phyloP scores from a whole-genome alignment of 2,329 filamentous ascomycete genomes.

The Ceratocystis variospora region DNA sequence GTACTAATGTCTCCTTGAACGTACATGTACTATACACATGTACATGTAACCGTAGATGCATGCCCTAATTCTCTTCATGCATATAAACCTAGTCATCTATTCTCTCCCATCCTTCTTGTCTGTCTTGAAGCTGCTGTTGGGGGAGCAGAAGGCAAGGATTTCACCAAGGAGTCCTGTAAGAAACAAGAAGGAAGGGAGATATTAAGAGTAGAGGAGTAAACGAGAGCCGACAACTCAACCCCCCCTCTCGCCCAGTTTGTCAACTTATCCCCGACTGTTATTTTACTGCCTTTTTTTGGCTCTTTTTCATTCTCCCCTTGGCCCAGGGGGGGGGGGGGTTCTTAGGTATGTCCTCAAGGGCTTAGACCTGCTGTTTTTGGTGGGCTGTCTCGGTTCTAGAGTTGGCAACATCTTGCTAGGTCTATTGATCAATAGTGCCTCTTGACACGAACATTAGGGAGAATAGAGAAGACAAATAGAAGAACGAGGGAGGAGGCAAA shows the following conservation, averaged over 20 bases:
- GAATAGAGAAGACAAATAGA: not conserved
- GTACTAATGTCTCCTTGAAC: not conserved
- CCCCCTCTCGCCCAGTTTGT: not conserved
- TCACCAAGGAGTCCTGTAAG: not conserved
- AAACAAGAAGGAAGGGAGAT: not conserved
- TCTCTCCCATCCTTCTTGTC: not conserved
- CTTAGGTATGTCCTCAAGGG: not conserved
- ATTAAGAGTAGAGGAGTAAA: not conserved
- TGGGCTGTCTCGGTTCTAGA: not conserved
- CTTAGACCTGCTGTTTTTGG: not conserved
- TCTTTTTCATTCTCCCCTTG: not conserved
- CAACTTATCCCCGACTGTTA: not conserved
- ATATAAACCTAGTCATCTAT: not conserved
- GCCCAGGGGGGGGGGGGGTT: not conserved
- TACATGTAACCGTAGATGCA: not conserved
- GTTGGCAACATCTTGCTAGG: not conserved
- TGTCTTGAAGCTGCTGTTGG: not conserved
- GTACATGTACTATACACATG: not conserved
- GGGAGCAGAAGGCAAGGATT: not conserved
- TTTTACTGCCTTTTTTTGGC: not conserved
- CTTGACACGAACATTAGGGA: not conserved
- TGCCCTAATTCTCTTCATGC: not conserved
- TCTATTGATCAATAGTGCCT: not conserved
- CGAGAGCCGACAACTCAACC: conserved; percentile 2
- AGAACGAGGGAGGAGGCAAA: not conserved